Percentiles rank a stretch among this genome's conserved stretches.
Conservation (phyloP, 371 early-diverging fungal genomes). For the Apophysomyces sp. region DNA sequence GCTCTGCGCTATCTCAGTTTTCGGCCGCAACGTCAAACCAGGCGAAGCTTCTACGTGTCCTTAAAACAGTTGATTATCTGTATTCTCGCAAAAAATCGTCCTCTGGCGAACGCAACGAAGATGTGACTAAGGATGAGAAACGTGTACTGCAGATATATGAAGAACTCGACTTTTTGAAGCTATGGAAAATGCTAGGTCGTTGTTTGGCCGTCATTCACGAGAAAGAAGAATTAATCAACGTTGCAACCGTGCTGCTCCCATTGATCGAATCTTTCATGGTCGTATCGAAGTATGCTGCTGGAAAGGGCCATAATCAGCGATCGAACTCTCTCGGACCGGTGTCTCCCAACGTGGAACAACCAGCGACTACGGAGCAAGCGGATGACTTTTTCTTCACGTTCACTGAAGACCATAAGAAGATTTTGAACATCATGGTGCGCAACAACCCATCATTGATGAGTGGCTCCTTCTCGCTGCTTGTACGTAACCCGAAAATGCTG, state of each 20-base stretch:
- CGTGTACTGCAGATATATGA: conserved; percentile 70
- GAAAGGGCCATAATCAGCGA: conserved; percentile 22
- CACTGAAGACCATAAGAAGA: conserved; percentile 94
- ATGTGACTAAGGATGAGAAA: conserved; percentile 43
- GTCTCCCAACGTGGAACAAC: conserved; percentile 23
- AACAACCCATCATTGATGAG: conserved; percentile 95
- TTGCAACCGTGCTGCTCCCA: conserved; percentile 92
- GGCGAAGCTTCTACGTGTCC: conserved; percentile 88
- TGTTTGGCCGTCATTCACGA: conserved; percentile 75
- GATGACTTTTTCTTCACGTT: conserved; percentile 85
- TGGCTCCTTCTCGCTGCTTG: conserved; percentile 95
- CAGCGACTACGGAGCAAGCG: conserved; percentile 21
- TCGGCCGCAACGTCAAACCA: conserved; percentile 87
- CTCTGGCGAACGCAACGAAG: conserved; percentile 22
- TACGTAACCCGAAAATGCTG: conserved; percentile 94
- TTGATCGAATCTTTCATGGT: conserved; percentile 98
- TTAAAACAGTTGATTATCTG: conserved; percentile 93
- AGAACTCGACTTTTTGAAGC: conserved; percentile 62
- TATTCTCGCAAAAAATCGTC: conserved; percentile 44
- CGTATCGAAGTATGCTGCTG: conserved; percentile 75
- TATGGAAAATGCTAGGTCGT: conserved; percentile 84
- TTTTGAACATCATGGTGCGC: conserved; percentile 95
- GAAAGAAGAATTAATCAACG: conserved; percentile 79
- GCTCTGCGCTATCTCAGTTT: conserved; percentile 64
- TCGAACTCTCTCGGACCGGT: not conserved